Base-by-base conservation (phyloP, 306 rosid genomes). In the Cucumis cinereus region DNA sequence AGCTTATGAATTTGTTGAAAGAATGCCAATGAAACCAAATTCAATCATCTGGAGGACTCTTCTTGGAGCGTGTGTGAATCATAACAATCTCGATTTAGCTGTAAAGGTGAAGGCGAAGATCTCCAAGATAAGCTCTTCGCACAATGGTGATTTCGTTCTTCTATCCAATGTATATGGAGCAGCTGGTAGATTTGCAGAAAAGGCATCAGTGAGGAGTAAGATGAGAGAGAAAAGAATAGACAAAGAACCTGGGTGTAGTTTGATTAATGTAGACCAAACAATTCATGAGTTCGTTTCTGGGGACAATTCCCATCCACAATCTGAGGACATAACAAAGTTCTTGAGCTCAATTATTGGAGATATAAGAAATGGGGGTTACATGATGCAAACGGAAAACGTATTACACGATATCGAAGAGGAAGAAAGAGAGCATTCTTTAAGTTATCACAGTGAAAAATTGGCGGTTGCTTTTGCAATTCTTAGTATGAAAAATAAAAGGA, bases 11-110 rank as follows among this genome's bases (percentile, higher is more conserved):
- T 87, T 87, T 81, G 88, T 89, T 63, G 78, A 85, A 64, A 79
- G 79, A 50, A 89, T 89, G 89, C 82, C 81, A 68, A 73, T 81
- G 67, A 41, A 49, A 78, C 89, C 90, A 17, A 85, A 85, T 74
- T 83, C 88, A 30, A 77, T 89, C 66, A 82, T 85, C 74, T 89
- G 93, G 93, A 87, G 93, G 79, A 85, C 91, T 35, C 81, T 89
- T 77, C 87, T 89, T 16, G 91, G 88, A 79, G 89, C 91, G 0
- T 89, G 93, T 81, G 91, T 84, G 71, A 83, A 81, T 35, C 83
- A 85, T 66, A 87, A 87, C 54, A 56, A 85, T 77, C 83, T 82
- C 35, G 38, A 57, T 77, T 47, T 89, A 76, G 93, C 89, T n/a
- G 83, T 83, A 84, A 89, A 77, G 74, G 93, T 86, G 14, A 85